Evolutionary conservation across 306 rosid genomes (phyloP).

Genomic region (Glycyrrhiza uralensis): DNA sequence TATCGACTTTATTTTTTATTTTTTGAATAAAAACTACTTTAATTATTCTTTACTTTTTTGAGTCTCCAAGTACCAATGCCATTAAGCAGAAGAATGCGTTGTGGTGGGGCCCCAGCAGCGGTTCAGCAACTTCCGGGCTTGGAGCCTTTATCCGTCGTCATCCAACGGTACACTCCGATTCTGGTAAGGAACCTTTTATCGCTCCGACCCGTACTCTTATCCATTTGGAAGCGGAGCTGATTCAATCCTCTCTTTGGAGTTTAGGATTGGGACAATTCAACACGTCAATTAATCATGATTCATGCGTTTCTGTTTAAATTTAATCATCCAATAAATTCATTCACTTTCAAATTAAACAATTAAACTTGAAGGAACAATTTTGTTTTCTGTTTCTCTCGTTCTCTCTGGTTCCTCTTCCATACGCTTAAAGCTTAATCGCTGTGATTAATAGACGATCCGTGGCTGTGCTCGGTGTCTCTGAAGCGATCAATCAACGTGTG

Average conservation of each 20-base stretch:
- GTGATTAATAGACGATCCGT: conserved; percentile 12
- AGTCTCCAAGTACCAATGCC: neutral
- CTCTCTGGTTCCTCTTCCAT: neutral
- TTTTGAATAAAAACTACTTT: too few species aligned
- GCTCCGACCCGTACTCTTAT: neutral
- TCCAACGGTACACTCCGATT: neutral
- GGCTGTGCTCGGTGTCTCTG: conserved; percentile 15
- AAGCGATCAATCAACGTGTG: conserved; percentile 18
- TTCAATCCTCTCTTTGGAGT: neutral
- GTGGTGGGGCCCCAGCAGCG: neutral
- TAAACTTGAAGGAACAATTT: neutral
- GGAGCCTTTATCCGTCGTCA: too few species aligned
- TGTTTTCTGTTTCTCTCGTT: neutral
- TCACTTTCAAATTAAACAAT: neutral
- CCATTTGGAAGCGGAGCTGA: neutral
- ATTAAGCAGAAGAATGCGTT: neutral
- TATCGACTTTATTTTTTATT: too few species aligned
- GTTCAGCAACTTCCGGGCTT: neutral
- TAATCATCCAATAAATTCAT: neutral
- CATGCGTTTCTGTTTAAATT: neutral
- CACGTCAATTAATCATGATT: neutral
- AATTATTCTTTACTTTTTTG: neutral
- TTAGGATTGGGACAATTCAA: conserved; percentile 9
- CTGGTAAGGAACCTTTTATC: neutral
- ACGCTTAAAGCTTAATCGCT: neutral